Conservation (phyloP, 2,329 filamentous ascomycete species). For the Colletotrichum sp. region DNA sequence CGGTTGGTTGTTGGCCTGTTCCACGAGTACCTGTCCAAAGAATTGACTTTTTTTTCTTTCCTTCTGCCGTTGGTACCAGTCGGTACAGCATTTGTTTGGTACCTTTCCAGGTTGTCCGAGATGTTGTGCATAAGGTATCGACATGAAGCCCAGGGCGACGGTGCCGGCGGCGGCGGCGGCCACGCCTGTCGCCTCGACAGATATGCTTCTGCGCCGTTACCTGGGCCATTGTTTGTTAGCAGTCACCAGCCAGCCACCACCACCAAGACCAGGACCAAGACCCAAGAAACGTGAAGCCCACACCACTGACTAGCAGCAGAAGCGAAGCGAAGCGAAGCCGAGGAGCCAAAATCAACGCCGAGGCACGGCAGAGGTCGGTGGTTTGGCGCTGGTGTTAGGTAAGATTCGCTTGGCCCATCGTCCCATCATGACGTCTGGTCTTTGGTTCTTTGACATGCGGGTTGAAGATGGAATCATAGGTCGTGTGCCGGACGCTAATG, state of each 20-base stretch:
- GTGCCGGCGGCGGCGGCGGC: background rate
- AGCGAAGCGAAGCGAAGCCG: background rate
- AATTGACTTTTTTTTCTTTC: background rate
- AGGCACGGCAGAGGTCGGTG: background rate
- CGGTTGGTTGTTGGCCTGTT: background rate
- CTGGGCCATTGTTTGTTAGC: background rate
- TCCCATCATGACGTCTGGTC: conserved; percentile 13
- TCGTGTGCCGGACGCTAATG: background rate
- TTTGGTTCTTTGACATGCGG: background rate
- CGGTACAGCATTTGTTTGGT: background rate
- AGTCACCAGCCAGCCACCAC: background rate
- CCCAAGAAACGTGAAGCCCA: background rate
- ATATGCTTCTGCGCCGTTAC: background rate
- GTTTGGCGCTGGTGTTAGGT: background rate
- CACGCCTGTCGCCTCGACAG: background rate
- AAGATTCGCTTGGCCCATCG: background rate
- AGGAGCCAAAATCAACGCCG: background rate
- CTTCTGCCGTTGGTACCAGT: background rate
- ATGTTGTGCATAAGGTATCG: conserved; percentile 14
- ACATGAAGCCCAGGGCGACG: conserved; percentile 1
- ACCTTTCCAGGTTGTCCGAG: background rate
- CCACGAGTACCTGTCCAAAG: background rate
- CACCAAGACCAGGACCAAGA: background rate
- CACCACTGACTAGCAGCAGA: background rate
- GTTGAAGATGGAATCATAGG: background rate